phyloP scores from a whole-genome alignment of 2,329 filamentous ascomycete genomes.

The Curvularia sp. region DNA sequence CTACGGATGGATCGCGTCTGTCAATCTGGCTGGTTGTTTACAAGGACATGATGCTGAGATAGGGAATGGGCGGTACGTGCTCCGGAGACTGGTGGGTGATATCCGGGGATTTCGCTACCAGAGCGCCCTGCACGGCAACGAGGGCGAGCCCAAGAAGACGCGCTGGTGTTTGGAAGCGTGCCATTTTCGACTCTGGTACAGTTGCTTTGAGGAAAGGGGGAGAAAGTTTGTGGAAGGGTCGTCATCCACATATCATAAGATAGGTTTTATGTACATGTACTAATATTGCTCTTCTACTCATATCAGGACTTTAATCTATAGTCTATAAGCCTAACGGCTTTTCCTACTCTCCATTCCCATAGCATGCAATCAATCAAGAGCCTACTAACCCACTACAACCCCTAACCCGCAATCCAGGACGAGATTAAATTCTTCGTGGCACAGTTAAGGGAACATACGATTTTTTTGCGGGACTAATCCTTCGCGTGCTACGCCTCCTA shows the following conservation, averaged over 20 bases:
- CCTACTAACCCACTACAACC: background rate
- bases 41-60: background rate
- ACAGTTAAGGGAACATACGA: background rate
- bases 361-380: background rate
- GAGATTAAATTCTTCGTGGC: background rate
- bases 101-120: background rate
- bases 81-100: slow-evolving; percentile 3
- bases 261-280: background rate
- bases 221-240: background rate
- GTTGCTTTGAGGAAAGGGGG: background rate
- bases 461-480: background rate
- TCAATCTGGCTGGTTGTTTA: background rate
- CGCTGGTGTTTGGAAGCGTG: background rate
- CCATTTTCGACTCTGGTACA: background rate
- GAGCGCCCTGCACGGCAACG: background rate
- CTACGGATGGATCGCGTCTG: background rate
- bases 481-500: background rate
- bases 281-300: background rate
- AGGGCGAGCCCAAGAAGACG: background rate
- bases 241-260: background rate
- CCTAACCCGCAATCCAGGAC: background rate
- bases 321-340: background rate
- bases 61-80: background rate
- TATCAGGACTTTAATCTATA: background rate
- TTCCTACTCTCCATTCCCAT: background rate